Evolutionary conservation across 306 rosid species (phyloP).

Genomic region (Senna siamea): DNA sequence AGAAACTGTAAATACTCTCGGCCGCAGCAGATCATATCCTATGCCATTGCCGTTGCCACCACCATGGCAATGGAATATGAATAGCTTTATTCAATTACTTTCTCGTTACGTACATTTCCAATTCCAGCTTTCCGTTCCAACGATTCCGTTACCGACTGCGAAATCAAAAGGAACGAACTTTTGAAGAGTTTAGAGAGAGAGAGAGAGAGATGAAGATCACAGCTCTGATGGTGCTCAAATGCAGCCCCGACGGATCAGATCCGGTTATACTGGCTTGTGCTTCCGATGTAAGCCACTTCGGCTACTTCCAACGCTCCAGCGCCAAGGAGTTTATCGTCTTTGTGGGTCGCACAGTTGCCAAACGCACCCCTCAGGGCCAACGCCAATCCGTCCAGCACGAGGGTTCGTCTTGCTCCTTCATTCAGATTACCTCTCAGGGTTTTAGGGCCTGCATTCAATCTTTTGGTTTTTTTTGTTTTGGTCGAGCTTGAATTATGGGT

Average conservation of each 20-base stretch:
- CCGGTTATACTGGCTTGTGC: conserved; percentile 60
- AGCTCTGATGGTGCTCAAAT: conserved; percentile 81
- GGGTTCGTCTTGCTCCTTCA: conserved; percentile 47
- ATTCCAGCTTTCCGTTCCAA: background rate
- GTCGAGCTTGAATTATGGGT: conserved; percentile 8
- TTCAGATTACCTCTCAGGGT: conserved; percentile 5
- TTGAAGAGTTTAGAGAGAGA: background rate
- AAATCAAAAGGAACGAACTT: background rate
- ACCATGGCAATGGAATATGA: background rate
- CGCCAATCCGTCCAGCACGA: conserved; percentile 98
- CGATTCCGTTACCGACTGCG: background rate
- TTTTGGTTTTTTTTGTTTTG: background rate
- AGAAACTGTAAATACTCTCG: background rate
- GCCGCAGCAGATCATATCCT: background rate
- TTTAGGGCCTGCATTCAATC: background rate
- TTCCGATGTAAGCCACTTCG: conserved; percentile 59
- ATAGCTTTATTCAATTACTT: background rate
- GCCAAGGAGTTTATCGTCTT: conserved; percentile 66
- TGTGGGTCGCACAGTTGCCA: conserved; percentile 94
- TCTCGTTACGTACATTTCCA: background rate
- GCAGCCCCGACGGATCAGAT: conserved; percentile 76
- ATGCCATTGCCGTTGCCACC: background rate
- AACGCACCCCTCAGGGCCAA: conserved; percentile 87
- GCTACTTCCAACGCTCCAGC: conserved; percentile 83
- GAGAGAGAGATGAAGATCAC: conserved; percentile 82